These are phyloP conservation scores for Cyberlindnera japonica DNA, from an alignment of 805 yeast species.

Conservation along the genomic window DNA sequence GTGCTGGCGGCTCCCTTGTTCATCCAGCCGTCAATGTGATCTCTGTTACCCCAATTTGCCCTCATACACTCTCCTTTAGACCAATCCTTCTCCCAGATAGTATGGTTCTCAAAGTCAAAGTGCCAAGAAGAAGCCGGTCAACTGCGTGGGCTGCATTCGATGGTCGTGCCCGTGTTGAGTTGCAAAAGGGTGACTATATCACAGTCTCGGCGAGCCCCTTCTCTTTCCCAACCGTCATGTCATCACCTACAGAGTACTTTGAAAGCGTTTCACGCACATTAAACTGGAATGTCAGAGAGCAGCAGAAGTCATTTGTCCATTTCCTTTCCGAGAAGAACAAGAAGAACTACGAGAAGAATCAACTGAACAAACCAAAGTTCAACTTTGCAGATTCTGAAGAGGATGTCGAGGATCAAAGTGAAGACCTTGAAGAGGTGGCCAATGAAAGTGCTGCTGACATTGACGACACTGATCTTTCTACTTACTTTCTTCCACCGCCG, in stretches of 20 bases:
- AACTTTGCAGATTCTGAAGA: slow-evolving; percentile 25
- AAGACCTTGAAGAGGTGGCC: slow-evolving; percentile 18
- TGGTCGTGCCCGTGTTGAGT: slow-evolving; percentile 83
- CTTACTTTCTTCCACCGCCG: slow-evolving; percentile 25
- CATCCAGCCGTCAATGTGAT: slow-evolving; percentile 94
- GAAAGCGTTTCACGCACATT: slow-evolving; percentile 81
- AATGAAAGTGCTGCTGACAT: slow-evolving; percentile 28
- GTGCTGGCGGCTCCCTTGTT: slow-evolving; percentile 93
- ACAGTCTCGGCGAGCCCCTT: slow-evolving; percentile 81
- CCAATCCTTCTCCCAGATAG: slow-evolving; percentile 92
- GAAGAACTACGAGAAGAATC: slow-evolving; percentile 36
- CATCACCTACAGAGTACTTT: slow-evolving; percentile 70
- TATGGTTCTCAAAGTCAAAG: slow-evolving; percentile 79
- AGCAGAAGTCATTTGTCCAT: slow-evolving; percentile 76
- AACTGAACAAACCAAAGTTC: slow-evolving; percentile 24
- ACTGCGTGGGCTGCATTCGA: slow-evolving; percentile 98
- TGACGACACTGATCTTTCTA: slow-evolving; percentile 26
- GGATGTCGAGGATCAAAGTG: slow-evolving; percentile 19
- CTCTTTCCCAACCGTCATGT: slow-evolving; percentile 90
- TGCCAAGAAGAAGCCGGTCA: slow-evolving; percentile 75
- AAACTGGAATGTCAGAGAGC: slow-evolving; percentile 91
- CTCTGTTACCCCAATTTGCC: slow-evolving; percentile 92
- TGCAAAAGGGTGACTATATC: slow-evolving; percentile 79
- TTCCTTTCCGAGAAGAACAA: slow-evolving; percentile 54
- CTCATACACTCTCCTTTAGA: slow-evolving; percentile 89